Base-by-base conservation (phyloP, 805 yeast genomes). In the Blastobotrys attinorum region DNA sequence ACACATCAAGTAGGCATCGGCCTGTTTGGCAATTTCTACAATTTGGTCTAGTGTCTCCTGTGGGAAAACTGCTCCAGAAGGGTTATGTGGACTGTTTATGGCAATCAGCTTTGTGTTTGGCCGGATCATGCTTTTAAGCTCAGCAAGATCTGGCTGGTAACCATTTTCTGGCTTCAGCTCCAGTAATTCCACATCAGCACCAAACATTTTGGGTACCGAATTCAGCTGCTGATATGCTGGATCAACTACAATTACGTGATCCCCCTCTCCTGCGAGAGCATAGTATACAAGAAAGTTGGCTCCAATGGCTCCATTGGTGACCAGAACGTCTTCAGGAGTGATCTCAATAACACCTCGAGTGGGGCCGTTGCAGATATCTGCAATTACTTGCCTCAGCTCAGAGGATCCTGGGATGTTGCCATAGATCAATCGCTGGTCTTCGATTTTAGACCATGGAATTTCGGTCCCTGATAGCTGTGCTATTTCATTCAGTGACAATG, bases 241-340 rank as follows among this genome's bases (percentile, higher is more conserved):
- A 43, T 66, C 67, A 4, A 71, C 67, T 16, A 69, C 72, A 36
- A 74, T 62, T 3, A 71, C 71, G 46, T 70, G 76, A 47, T 73
- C 79, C 3, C 64, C 70, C 3, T 65, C 61, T 29, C 68, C 67
- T 4, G 69, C 67, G 3, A 75, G 46, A 0, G 73, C 56, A 47
- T 73, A 73, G 45, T 70, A 64, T 1, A 65, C 48, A 22, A 74
- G 58, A 51, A 72, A 75, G 49, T 75, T 75, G 25, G 73, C 79
- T 5, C 73, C 79, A 56, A 76, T 76, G 2, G 77, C 78, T 21
- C 80, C 80, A 51, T 73, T 72, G 20, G 77, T 71, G 22, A 73
- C 55, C 17, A 75, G 63, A 21, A 75, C 67, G 44, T 75, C 56
- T 2, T 69, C 71, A 1, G 48, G 47, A 11, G 53, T 48, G 11